A percentile compares a stretch with the other conserved stretches of the same genome.
Conservation (phyloP, 345 rosid genomes). For the Brassica nigra region DNA sequence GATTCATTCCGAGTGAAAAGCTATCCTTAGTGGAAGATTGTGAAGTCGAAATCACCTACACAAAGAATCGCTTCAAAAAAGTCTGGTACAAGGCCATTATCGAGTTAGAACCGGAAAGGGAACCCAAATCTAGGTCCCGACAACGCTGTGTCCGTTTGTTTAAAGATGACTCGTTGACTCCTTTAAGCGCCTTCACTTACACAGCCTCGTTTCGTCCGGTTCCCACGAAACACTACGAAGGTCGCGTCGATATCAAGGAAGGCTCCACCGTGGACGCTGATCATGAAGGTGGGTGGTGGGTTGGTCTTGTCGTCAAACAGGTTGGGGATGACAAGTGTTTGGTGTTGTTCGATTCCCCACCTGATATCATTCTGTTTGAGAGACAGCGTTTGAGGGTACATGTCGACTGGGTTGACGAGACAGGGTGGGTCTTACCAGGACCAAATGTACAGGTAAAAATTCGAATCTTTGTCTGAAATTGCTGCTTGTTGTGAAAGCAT, state of each 20-base stretch:
- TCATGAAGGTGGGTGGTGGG: slow-evolving; percentile 51
- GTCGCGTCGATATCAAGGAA: slow-evolving; percentile 26
- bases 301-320: slow-evolving; percentile 53
- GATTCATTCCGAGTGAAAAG: neutral
- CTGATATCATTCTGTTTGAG: slow-evolving; percentile 50
- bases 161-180: neutral
- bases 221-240: slow-evolving; percentile 36
- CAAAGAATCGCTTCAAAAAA: slow-evolving; percentile 54
- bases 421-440: slow-evolving; percentile 44
- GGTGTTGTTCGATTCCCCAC: slow-evolving; percentile 54
- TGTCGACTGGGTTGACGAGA: slow-evolving; percentile 49
- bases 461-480: neutral
- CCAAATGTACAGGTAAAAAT: slow-evolving; percentile 28
- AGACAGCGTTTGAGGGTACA: slow-evolving; percentile 50
- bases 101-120: slow-evolving; percentile 36
- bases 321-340: slow-evolving; percentile 33
- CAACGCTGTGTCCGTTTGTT: neutral
- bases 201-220: slow-evolving; percentile 49
- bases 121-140: neutral
- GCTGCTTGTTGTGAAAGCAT: neutral
- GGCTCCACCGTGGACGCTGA: slow-evolving; percentile 47
- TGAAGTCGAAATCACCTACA: slow-evolving; percentile 49
- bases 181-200: neutral
- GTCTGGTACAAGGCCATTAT: slow-evolving; percentile 55
- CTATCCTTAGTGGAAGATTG: slow-evolving; percentile 14